Base-by-base conservation (phyloP, 2,329 filamentous ascomycete genomes). In the Penicillium paneum region DNA sequence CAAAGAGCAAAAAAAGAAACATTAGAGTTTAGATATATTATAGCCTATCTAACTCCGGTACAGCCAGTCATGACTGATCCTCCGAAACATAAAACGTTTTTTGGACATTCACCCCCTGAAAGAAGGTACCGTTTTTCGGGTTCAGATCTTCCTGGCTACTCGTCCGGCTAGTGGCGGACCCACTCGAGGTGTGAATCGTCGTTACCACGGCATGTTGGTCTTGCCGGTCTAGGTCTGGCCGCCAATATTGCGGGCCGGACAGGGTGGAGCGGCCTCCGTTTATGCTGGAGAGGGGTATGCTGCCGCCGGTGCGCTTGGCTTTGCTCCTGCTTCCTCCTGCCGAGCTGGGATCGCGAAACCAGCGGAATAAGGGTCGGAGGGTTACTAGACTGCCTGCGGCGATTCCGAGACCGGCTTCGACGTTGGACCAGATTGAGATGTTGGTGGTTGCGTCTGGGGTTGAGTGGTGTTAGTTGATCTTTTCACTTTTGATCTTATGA, bases 381-480 rank as follows among this genome's bases (percentile, higher is more conserved):
- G 78, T 80, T 7, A 78, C 78, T 10, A 81, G 71, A 58, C 74
- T 77, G 17, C 74, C 77, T 11, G 79, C 79, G 11, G 71, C 72
- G 29, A 79, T 78, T 8, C 75, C 71, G 4, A 74, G 63, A 17
- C 71, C 62, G 31, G 71, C 69, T 59, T 74, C 72, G 55, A 74
- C 63, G 39, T 72, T 72, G 31, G 71, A 73, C 72, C 71, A 74
- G 44, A 78, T 76, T 24, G 75, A 73, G 46, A 72, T 72, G 29
- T 70, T 56, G 48, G 65, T 47, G 19, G 69, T 72, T 42, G 67
- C 68, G 29, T 71, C 69, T 72, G 8, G 32, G 24, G n/a, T 36
- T 10, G 4, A 46, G 21, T 12, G 13, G 3, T 34, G 43, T 64
- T 48, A 66, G 63, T 51, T 26, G 41, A 42, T 39, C 1, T 15